Base-by-base conservation (phyloP, 2,329 filamentous ascomycete species). In the Penicillium hesseltinei region DNA sequence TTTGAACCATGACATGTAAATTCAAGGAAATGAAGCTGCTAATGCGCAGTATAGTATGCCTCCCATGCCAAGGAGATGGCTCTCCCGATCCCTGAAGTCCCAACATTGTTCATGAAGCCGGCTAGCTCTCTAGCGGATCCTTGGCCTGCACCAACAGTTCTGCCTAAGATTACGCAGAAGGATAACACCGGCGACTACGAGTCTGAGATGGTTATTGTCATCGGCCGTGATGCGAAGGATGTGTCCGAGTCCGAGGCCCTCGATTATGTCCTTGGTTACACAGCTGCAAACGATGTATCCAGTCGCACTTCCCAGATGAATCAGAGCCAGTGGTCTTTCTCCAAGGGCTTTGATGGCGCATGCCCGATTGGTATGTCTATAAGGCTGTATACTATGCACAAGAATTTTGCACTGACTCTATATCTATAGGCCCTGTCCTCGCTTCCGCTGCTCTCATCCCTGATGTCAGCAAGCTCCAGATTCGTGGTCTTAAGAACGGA, bases 231-330 rank as follows among this genome's bases (percentile, higher is more conserved):
- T 35, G 76, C 75, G 39, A 81, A 80, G 64, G 83, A 87, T 61
- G 82, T 86, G 10, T 73, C 77, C 45, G 82, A 85, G 62, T 77
- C 75, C 0, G 79, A 86, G 29, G 84, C 84, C 5, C 67, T 84
- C 50, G 78, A 81, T 61, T 85, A 87, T 64, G 78, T 88, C 5
- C 80, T 88, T 2, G 85, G 86, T 29, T 88, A 88, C 68, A 85
- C 84, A 0, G 80, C 80, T 23, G 80, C 80, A 65, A 88, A 88
- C 72, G 85, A 88, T 66, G 80, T 88, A 7, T 86, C 84, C 2
- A 83, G 81, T 59, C 80, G 84, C 4, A 80, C 81, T 50, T 77
- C 77, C 52, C 84, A 87, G 73, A 77, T 81, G 63, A 75, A 77
- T 23, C 78, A 82, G 67, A 76, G 74, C 49, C 83, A 85, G 67